phyloP scores from a whole-genome alignment of 805 yeast species.

The Wickerhamomyces bovis region DNA sequence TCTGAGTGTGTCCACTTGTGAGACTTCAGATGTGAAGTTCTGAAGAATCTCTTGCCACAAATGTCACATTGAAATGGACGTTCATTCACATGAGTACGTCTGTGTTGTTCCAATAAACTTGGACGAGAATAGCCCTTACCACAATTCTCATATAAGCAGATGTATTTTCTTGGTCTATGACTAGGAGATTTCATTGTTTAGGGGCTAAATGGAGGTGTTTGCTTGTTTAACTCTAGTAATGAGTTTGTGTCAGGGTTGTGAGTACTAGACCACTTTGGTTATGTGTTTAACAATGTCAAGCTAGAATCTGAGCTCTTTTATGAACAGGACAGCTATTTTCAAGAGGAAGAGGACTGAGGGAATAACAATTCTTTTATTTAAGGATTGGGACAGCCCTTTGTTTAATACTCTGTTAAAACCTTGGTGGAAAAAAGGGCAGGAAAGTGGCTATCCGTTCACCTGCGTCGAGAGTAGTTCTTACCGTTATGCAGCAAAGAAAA shows the following conservation, averaged over 20 bases:
- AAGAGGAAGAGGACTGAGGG: background rate
- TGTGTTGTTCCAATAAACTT: slow-evolving; percentile 55
- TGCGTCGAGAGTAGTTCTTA: background rate
- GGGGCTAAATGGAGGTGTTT: background rate
- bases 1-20: slow-evolving; percentile 64
- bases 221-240: background rate
- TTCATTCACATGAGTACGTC: slow-evolving; percentile 65
- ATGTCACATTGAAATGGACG: slow-evolving; percentile 62
- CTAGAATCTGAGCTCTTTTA: background rate
- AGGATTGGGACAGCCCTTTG: background rate
- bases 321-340: background rate
- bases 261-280: background rate
- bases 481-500: background rate
- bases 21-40: slow-evolving; percentile 74
- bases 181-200: background rate
- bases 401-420: background rate
- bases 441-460: background rate
- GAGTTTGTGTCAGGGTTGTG: background rate
- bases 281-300: background rate
- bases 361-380: background rate
- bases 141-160: slow-evolving; percentile 42
- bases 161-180: slow-evolving; percentile 34
- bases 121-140: slow-evolving; percentile 52
- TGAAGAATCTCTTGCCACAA: slow-evolving; percentile 57
- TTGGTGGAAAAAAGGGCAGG: background rate